A percentile compares a stretch with the other conserved stretches of the same genome.
These are phyloP conservation scores for Waltergamsia citrina DNA, from an alignment of 2,329 filamentous ascomycete genomes.

Conservation along the genomic window DNA sequence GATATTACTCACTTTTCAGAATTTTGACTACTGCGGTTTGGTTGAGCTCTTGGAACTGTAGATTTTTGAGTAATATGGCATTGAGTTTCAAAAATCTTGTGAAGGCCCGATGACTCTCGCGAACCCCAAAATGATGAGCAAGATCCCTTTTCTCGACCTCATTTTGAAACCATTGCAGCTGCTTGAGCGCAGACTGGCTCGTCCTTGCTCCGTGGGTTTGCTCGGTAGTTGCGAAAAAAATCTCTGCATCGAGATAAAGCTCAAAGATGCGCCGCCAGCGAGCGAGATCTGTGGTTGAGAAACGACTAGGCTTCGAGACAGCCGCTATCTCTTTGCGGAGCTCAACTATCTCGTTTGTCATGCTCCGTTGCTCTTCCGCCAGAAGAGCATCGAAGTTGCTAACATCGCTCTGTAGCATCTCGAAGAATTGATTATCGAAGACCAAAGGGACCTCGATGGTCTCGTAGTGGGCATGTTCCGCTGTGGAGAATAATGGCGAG, in stretches of 20 bases:
- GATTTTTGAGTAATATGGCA: slow-evolving; percentile 62
- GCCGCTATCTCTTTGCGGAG: slow-evolving; percentile 57
- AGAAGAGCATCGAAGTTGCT: slow-evolving; percentile 60
- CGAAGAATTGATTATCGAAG: slow-evolving; percentile 74
- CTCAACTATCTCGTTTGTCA: slow-evolving; percentile 52
- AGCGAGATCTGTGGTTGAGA: slow-evolving; percentile 57
- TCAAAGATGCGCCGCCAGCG: slow-evolving; percentile 77
- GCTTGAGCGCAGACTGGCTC: slow-evolving; percentile 54
- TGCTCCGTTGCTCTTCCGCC: slow-evolving; percentile 50
- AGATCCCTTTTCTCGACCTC: slow-evolving; percentile 53
- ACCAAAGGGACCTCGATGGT: slow-evolving; percentile 65
- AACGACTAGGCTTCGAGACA: slow-evolving; percentile 53
- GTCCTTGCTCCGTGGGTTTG: slow-evolving; percentile 57
- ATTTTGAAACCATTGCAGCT: slow-evolving; percentile 64
- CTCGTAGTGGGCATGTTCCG: slow-evolving; percentile 12
- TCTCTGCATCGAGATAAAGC: slow-evolving; percentile 66
- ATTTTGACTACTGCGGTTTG: slow-evolving; percentile 71
- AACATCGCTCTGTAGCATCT: slow-evolving; percentile 63
- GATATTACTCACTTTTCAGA: slow-evolving; percentile 56
- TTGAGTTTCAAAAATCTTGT: slow-evolving; percentile 66
- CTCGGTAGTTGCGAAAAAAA: slow-evolving; percentile 77
- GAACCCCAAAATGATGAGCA: slow-evolving; percentile 52
- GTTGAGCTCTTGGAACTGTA: slow-evolving; percentile 82
- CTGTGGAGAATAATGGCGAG: too few species aligned
- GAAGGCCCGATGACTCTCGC: slow-evolving; percentile 55